Evolutionary conservation across 352 stramenopile genomes (phyloP).

Genomic region (Peronospora destructor): DNA sequence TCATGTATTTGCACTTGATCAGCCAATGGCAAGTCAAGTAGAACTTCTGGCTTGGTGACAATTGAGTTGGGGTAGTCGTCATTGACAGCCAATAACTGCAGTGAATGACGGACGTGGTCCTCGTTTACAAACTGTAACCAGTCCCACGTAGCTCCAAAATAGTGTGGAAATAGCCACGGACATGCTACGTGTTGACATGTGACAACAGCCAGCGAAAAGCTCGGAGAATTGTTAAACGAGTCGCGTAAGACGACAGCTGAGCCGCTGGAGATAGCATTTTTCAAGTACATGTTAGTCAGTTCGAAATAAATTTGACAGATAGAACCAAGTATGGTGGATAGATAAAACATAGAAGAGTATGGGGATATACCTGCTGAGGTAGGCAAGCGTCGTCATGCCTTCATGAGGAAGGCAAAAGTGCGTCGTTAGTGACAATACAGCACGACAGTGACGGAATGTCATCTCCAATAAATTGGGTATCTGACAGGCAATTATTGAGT

Average conservation of each 20-base stretch:
- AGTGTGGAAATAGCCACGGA: constrained; percentile 63
- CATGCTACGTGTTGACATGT: constrained; percentile 80
- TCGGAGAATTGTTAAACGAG: background rate
- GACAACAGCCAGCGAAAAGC: constrained; percentile 33
- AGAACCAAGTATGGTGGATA: background rate
- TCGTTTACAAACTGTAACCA: constrained; percentile 81
- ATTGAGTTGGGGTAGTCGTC: constrained; percentile 12
- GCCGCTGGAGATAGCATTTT: constrained; percentile 28
- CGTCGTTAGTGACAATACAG: constrained; percentile 71
- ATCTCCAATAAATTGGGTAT: constrained; percentile 1
- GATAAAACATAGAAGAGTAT: background rate
- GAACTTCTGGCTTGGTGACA: constrained; percentile 25
- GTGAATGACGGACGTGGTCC: constrained; percentile 60
- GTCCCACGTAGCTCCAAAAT: constrained; percentile 72
- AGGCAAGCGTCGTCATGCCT: constrained; percentile 65
- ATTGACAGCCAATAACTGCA: constrained; percentile 41
- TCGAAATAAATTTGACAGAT: background rate
- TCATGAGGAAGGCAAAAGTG: constrained; percentile 74
- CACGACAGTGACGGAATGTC: constrained; percentile 19
- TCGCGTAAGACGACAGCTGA: constrained; percentile 44
- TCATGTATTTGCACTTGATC: constrained; percentile 47
- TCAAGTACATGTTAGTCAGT: background rate
- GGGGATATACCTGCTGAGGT: constrained; percentile 51
- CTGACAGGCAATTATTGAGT: no score
- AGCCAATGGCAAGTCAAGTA: constrained; percentile 51